Base-by-base conservation (phyloP, 177 flowering plant genomes). In the Tripterygium wilfordii region DNA sequence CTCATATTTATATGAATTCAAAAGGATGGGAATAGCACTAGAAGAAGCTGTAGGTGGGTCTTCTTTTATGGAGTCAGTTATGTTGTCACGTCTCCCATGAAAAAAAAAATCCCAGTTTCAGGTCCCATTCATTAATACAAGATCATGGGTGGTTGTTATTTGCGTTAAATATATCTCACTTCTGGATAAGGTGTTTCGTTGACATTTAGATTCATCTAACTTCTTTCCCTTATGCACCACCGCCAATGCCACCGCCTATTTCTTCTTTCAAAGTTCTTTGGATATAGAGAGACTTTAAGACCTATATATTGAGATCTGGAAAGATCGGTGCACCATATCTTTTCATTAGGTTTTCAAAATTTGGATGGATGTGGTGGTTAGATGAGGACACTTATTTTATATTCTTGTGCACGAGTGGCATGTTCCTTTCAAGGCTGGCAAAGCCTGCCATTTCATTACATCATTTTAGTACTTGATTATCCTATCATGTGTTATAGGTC, bases 391-490 rank as follows among this genome's bases (percentile, higher is more conserved):
- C n/a, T n/a, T n/a, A n/a, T n/a, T n/a, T n/a, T 2, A 5, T 23
- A 50, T 38, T 14, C 1, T 14, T 22, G 2, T 32, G 52, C 60
- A 41, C 53, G 60, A 47, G 53, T 56, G 41, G 53, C 39, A 22
- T 40, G 53, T 56, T 51, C 32, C 18, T 21, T n/a, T 21, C n/a
- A 25, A 27, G 39, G 31, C 47, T 21, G 25, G 39, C 33, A 14
- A 28, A n/a, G n/a, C 36, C 19, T 28, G 35, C 48, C 46, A 42
- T 17, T 10, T 17, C 18, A 25, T 24, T 16, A 42, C 41, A 10
- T 1, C 3, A 2, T 39, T 21, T 21, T 37, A 17, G 10, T 17
- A 17, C 18, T 15, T n/a, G 18, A 14, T 14, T n/a, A 42, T 25
- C 14, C 8, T n/a, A 22, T 22, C 14, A 42, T 42, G 30, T 4